These are phyloP conservation scores for Staphylotrichum longicolle DNA, from an alignment of 495 filamentous ascomycete species.

Conservation along the genomic window DNA sequence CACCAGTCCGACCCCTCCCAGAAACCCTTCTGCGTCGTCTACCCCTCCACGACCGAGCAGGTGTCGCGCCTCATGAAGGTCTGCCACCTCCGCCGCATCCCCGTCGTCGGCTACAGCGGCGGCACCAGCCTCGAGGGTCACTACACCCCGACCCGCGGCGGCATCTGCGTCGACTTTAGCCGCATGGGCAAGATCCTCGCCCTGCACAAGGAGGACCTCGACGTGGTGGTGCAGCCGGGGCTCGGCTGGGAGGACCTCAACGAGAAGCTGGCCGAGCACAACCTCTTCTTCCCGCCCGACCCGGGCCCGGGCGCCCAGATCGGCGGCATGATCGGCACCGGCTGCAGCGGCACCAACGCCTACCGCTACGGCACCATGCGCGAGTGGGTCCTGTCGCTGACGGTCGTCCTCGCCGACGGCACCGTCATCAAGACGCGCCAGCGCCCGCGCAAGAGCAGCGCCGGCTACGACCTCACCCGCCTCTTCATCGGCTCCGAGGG, in stretches of 20 bases:
- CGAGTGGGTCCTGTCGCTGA: constrained; percentile 90
- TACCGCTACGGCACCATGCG: constrained; percentile 95
- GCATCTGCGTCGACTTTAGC: constrained; percentile 74
- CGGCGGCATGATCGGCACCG: constrained; percentile 93
- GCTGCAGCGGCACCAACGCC: constrained; percentile 90
- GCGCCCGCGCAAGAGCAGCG: constrained; percentile 72
- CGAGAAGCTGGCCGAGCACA: constrained; percentile 63
- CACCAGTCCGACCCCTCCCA: constrained; percentile 55
- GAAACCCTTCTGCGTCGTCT: constrained; percentile 61
- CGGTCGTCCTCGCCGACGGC: constrained; percentile 89
- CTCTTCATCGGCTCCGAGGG: constrained; percentile 80
- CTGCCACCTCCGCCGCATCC: constrained; percentile 66
- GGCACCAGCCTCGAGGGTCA: constrained; percentile 81
- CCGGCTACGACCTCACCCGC: constrained; percentile 82
- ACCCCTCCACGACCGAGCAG: constrained; percentile 63
- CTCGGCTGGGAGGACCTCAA: constrained; percentile 79
- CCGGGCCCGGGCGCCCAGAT: constrained; percentile 84
- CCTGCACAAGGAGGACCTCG: constrained; percentile 71
- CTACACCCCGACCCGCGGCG: constrained; percentile 69
- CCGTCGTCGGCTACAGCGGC: constrained; percentile 72
- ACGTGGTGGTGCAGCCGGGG: constrained; percentile 78
- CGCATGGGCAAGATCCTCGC: constrained; percentile 71
- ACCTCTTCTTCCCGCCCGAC: constrained; percentile 81
- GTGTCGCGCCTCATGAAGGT: constrained; percentile 72
- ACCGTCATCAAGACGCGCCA: constrained; percentile 85